phyloP scores from a whole-genome alignment of 2,329 filamentous ascomycete genomes.

The Bipolaris oryzae region DNA sequence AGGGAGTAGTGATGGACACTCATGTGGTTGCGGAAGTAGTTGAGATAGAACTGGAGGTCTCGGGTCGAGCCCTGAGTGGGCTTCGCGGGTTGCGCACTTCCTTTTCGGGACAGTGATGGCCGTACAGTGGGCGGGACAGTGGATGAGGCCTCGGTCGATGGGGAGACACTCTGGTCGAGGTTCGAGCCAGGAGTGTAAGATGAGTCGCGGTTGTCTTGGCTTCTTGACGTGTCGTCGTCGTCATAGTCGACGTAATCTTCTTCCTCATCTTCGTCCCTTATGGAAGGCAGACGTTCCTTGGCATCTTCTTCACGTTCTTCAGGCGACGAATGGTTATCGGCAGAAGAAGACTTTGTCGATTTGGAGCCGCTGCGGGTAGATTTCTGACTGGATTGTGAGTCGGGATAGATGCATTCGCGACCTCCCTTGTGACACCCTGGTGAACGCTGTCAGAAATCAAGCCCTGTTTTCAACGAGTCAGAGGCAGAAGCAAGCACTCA shows the following conservation, averaged over 20 bases:
- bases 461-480: slow-evolving; percentile 7
- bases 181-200: slow-evolving; percentile 50
- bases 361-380: slow-evolving; percentile 56
- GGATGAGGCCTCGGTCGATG: slow-evolving; percentile 57
- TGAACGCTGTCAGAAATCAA: slow-evolving; percentile 26
- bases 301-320: slow-evolving; percentile 55
- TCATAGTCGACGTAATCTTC: slow-evolving; percentile 46
- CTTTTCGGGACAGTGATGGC: slow-evolving; percentile 42
- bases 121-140: slow-evolving; percentile 33
- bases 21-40: slow-evolving; percentile 78
- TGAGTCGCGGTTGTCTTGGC: slow-evolving; percentile 40
- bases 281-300: slow-evolving; percentile 49
- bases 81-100: slow-evolving; percentile 40
- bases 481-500: slow-evolving; percentile 47
- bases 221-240: slow-evolving; percentile 25
- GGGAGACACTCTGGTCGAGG: slow-evolving; percentile 58
- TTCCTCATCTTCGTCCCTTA: slow-evolving; percentile 56
- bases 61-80: slow-evolving; percentile 55
- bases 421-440: slow-evolving; percentile 87
- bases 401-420: slow-evolving; percentile 89
- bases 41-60: slow-evolving; percentile 78
- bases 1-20: slow-evolving; percentile 83
- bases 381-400: slow-evolving; percentile 62
- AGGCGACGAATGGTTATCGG: slow-evolving; percentile 59
- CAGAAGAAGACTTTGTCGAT: slow-evolving; percentile 50